These are phyloP conservation scores for Jasminum sambac DNA, from an alignment of 257 asterid species.

Conservation along the genomic window DNA sequence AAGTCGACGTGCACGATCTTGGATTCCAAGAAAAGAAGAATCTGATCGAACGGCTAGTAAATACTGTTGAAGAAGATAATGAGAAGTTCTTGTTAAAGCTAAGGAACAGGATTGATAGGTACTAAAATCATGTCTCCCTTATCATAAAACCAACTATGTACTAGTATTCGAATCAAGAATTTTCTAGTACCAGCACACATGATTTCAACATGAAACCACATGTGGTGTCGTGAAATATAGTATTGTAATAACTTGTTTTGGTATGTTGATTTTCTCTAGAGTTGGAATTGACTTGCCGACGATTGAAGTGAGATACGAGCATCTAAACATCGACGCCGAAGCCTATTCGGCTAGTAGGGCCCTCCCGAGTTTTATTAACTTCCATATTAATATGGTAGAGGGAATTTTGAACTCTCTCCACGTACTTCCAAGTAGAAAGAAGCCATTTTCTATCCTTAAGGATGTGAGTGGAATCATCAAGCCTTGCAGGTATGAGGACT, in stretches of 20 bases:
- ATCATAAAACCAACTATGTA: background rate
- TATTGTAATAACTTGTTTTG: background rate
- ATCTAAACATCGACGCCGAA: slow-evolving; percentile 57
- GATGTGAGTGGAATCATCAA: slow-evolving; percentile 66
- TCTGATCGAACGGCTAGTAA: slow-evolving; percentile 51
- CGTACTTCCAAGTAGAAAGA: slow-evolving; percentile 49
- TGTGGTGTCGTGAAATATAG: too few species aligned
- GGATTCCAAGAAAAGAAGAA: slow-evolving; percentile 46
- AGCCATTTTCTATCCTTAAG: slow-evolving; percentile 42
- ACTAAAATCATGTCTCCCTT: background rate
- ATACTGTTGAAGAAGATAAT: slow-evolving; percentile 53
- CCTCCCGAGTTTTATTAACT: slow-evolving; percentile 55
- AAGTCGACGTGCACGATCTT: slow-evolving; percentile 47
- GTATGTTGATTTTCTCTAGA: slow-evolving; percentile 29
- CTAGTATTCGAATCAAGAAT: too few species aligned
- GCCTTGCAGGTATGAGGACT: slow-evolving; percentile 43
- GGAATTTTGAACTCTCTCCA: slow-evolving; percentile 34
- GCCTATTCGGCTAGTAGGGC: slow-evolving; percentile 55
- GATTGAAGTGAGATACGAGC: slow-evolving; percentile 69
- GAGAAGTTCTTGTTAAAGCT: slow-evolving; percentile 62
- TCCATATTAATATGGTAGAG: slow-evolving; percentile 45
- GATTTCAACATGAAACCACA: too few species aligned
- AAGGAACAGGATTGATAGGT: slow-evolving; percentile 66
- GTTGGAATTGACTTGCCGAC: slow-evolving; percentile 71
- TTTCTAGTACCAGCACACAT: too few species aligned